Percentiles rank a stretch among this genome's conserved stretches.
These are phyloP conservation scores for Macaranga tanarius DNA, from an alignment of 441 rosid species.

Conservation along the genomic window DNA sequence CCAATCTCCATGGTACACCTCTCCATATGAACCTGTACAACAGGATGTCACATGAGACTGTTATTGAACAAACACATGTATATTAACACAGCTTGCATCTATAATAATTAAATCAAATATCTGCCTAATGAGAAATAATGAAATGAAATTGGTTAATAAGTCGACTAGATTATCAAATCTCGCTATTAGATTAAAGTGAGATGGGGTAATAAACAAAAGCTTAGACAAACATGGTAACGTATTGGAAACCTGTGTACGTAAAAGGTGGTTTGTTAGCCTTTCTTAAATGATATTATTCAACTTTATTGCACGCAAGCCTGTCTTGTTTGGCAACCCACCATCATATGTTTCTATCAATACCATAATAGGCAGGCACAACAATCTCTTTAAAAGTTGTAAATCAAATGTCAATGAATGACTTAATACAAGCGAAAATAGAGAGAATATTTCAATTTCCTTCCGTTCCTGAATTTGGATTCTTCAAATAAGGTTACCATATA, in stretches of 20 bases:
- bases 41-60: conserved; percentile 16
- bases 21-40: conserved; percentile 91
- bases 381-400: background rate
- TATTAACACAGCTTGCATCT: background rate
- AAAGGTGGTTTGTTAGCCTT: background rate
- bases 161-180: background rate
- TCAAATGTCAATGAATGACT: background rate
- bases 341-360: background rate
- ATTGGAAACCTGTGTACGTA: background rate
- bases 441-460: background rate
- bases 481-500: background rate
- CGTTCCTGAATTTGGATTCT: background rate
- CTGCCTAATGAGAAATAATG: conserved; percentile 1
- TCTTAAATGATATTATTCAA: background rate
- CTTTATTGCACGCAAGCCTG: conserved; percentile 5
- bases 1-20: conserved; percentile 94
- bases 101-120: background rate
- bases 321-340: conserved; percentile 18
- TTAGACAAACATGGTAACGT: background rate
- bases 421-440: background rate
- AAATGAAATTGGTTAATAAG: background rate
- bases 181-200: conserved; percentile 10
- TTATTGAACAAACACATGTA: conserved; percentile 5
- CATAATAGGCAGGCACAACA: background rate
- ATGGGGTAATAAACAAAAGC: background rate